Evolutionary conservation across 2,329 filamentous ascomycete species (phyloP).

Genomic region (Nectriaceae sp.): DNA sequence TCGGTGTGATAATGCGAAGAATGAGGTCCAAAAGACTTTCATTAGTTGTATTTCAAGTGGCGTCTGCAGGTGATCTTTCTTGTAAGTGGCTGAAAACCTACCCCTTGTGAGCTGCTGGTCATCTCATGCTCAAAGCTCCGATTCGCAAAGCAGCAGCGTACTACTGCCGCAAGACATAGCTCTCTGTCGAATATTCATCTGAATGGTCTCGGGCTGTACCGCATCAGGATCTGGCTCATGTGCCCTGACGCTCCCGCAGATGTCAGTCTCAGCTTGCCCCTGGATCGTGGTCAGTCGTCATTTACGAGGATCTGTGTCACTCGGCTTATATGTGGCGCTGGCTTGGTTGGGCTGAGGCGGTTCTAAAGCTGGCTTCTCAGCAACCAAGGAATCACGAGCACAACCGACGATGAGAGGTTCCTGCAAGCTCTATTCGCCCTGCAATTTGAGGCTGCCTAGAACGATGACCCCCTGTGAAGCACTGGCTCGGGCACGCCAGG

Average conservation of each 20-base stretch:
- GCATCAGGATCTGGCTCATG: conserved; percentile 26
- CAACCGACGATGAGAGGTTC: conserved; percentile 9
- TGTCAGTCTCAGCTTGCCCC: conserved; percentile 19
- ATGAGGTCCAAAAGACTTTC: too few relatives aligned
- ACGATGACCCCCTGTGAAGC: conserved; percentile 7
- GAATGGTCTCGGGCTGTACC: conserved; percentile 26
- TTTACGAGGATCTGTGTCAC: conserved; percentile 18
- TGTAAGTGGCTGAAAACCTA: background rate
- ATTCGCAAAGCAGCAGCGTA: conserved; percentile 3
- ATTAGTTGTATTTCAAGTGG: background rate
- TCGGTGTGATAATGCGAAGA: too few relatives aligned
- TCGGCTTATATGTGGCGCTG: conserved; percentile 12
- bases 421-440: conserved; percentile 8
- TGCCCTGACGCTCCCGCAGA: conserved; percentile 17
- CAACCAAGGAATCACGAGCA: conserved; percentile 19
- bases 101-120: background rate
- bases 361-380: conserved; percentile 21
- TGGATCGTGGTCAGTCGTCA: conserved; percentile 14
- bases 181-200: conserved; percentile 15
- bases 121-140: conserved; percentile 2
- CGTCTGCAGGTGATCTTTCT: background rate
- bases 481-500: conserved; percentile 12
- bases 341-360: conserved; percentile 7
- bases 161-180: conserved; percentile 7
- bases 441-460: conserved; percentile 1